Conservation (phyloP, 2,329 filamentous ascomycete species). For the Ascochyta koolunga region DNA sequence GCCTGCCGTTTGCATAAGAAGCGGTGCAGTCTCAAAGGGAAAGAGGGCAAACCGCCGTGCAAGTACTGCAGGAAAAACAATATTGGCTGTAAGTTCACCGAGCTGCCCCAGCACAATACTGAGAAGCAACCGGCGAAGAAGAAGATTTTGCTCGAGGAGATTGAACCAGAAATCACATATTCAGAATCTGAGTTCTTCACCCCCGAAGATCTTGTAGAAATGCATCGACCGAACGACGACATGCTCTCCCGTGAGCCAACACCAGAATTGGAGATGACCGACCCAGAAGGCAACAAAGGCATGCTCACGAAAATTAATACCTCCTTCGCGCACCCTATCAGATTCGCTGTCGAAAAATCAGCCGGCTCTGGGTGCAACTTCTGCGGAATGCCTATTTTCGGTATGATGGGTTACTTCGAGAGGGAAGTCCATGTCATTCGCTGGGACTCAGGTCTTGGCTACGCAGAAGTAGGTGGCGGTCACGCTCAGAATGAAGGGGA, state of each 20-base stretch:
- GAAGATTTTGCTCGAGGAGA: not conserved
- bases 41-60: conserved; percentile 39
- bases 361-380: conserved; percentile 47
- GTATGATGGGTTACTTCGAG: conserved; percentile 49
- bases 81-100: conserved; percentile 41
- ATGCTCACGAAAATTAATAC: conserved; percentile 43
- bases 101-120: conserved; percentile 13
- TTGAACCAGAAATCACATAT: conserved; percentile 9
- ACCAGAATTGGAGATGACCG: conserved; percentile 35
- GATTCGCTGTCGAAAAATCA: conserved; percentile 28
- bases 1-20: conserved; percentile 36
- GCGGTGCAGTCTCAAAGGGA: conserved; percentile 41
- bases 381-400: conserved; percentile 50
- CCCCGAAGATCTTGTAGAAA: conserved; percentile 22
- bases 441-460: conserved; percentile 44
- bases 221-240: conserved; percentile 11
- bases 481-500: conserved; percentile 35
- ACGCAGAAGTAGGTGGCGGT: conserved; percentile 48
- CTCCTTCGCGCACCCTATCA: conserved; percentile 51
- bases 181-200: conserved; percentile 16
- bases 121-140: conserved; percentile 15
- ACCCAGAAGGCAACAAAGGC: conserved; percentile 34
- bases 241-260: conserved; percentile 22
- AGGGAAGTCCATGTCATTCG: conserved; percentile 44
- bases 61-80: conserved; percentile 35